phyloP scores from a whole-genome alignment of 2,329 filamentous ascomycete genomes.

The Plectosphaerella plurivora region DNA sequence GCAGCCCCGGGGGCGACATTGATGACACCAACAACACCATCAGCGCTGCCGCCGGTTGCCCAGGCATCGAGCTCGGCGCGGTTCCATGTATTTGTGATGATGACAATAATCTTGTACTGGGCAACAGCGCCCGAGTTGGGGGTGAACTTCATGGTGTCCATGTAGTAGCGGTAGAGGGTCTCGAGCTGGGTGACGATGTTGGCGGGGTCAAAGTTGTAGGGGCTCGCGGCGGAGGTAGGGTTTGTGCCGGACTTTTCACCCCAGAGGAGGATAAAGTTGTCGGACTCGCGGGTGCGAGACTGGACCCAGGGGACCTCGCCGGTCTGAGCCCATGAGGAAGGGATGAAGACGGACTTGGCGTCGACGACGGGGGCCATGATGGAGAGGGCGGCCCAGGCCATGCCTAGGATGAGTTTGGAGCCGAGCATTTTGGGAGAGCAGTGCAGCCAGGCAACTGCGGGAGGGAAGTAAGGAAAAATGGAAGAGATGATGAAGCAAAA shows the following conservation, averaged over 20 bases:
- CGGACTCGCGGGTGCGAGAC: neutral
- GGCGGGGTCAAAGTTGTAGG: conserved; percentile 1
- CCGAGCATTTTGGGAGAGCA: no score
- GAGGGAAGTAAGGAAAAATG: no score
- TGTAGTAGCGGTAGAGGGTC: neutral
- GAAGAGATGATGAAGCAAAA: no score
- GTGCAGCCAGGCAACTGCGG: no score
- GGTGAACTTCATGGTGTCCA: conserved; percentile 3
- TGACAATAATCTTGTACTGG: conserved; percentile 3
- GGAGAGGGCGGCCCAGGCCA: neutral
- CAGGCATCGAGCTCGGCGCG: neutral
- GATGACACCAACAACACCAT: conserved; percentile 1
- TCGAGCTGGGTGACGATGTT: conserved; percentile 1
- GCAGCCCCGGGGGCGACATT: conserved; percentile 1
- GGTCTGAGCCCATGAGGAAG: neutral
- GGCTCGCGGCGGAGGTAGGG: neutral
- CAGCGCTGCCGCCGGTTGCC: conserved; percentile 3
- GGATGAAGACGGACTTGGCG: neutral
- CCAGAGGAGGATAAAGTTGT: conserved; percentile 3
- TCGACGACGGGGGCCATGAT: neutral
- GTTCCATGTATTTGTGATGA: conserved; percentile 2
- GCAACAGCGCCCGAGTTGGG: neutral
- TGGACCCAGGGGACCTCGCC: conserved; percentile 1
- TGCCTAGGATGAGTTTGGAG: no score
- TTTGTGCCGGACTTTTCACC: conserved; percentile 3